A percentile compares a stretch with the other conserved stretches of the same genome.
phyloP scores from a whole-genome alignment of 176 grass and related monocot species.

The Elymus sibiricus region DNA sequence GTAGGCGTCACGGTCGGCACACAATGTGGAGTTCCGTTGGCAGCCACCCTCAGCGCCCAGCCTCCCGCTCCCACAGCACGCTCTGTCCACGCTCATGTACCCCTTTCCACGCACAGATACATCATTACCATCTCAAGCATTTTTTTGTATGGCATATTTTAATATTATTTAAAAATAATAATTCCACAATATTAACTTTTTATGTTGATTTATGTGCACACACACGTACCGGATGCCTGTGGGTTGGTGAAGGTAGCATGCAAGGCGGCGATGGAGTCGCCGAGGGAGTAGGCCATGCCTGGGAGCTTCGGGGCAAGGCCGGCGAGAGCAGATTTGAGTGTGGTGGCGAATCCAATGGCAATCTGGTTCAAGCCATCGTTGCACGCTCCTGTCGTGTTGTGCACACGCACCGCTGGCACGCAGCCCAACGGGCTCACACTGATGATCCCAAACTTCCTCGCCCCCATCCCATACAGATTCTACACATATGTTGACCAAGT shows the following conservation, averaged over 20 bases:
- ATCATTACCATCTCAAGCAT: not conserved
- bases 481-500: not conserved
- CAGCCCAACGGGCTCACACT: slow-evolving; percentile 29
- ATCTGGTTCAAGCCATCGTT: slow-evolving; percentile 15
- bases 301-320: slow-evolving; percentile 8
- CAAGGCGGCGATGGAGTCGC: not conserved
- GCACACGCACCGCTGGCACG: not conserved
- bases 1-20: slow-evolving; percentile 1
- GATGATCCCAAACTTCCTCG: slow-evolving; percentile 40
- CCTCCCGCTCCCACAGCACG: slow-evolving; percentile 33
- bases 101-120: not conserved
- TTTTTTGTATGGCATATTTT: not conserved
- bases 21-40: not conserved
- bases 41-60: slow-evolving; percentile 13
- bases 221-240: not conserved
- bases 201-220: not conserved
- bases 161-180: not conserved
- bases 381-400: slow-evolving; percentile 12
- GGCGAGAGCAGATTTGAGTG: not conserved
- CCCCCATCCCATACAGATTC: slow-evolving; percentile 32
- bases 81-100: slow-evolving; percentile 9
- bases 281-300: slow-evolving; percentile 27
- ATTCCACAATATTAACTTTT: too few relatives aligned
- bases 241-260: not conserved
- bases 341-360: slow-evolving; percentile 24